These are phyloP conservation scores for Kluyveromyces marxianus DNA, from an alignment of 1,139 yeast genomes.

Conservation along the genomic window DNA sequence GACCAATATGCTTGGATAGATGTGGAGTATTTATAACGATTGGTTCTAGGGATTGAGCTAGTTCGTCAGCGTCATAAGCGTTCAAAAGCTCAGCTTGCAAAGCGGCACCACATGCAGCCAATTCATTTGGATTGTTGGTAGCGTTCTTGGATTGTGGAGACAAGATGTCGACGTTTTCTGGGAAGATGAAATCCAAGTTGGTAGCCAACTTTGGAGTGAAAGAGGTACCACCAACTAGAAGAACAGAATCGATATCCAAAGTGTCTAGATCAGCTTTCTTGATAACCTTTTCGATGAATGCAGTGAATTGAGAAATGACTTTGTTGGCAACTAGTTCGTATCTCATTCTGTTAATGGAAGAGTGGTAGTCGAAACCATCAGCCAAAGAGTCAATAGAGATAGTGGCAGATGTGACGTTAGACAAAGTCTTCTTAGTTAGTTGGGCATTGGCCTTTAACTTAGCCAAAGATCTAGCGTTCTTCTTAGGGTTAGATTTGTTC, in stretches of 20 bases:
- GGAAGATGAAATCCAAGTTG: conserved; percentile 67
- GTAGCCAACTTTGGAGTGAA: conserved; percentile 86
- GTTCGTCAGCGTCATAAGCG: conserved; percentile 81
- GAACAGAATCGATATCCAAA: conserved; percentile 82
- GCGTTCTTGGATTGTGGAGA: conserved; percentile 81
- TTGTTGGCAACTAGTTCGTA: conserved; percentile 82
- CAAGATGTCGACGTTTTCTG: conserved; percentile 66
- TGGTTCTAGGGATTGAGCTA: conserved; percentile 78
- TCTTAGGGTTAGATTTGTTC: conserved; percentile 72
- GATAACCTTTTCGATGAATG: conserved; percentile 68
- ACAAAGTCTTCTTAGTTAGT: conserved; percentile 82
- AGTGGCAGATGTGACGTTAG: conserved; percentile 82
- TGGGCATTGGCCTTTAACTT: conserved; percentile 81
- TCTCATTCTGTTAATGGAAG: conserved; percentile 88
- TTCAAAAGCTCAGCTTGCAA: conserved; percentile 81
- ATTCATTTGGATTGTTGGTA: conserved; percentile 72
- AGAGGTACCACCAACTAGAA: conserved; percentile 91
- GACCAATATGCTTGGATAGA: conserved; percentile 75
- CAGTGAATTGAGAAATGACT: conserved; percentile 66
- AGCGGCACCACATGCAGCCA: conserved; percentile 92
- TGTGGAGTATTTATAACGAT: conserved; percentile 87
- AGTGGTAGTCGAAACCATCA: conserved; percentile 89
- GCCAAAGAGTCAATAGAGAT: conserved; percentile 93
- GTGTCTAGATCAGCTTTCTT: conserved; percentile 78
- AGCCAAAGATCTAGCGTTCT: conserved; percentile 76